Percentiles rank a stretch among this genome's conserved stretches.
Evolutionary conservation across 1,284 basidiomycete species (phyloP).

Genomic region (Cryptococcus sp.): DNA sequence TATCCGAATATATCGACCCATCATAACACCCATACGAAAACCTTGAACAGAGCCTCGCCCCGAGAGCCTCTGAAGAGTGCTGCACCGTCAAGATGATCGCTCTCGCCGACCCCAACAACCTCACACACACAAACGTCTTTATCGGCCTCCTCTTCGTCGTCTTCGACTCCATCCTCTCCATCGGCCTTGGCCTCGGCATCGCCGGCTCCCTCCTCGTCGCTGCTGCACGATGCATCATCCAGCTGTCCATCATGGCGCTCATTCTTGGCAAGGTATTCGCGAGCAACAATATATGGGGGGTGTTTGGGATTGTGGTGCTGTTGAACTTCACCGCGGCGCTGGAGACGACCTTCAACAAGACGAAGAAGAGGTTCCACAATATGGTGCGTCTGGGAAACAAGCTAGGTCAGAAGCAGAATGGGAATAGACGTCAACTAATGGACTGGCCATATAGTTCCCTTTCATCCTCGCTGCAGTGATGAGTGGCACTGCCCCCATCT

Average conservation of each 20-base stretch:
- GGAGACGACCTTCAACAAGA: constrained; percentile 63
- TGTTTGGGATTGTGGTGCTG: constrained; percentile 66
- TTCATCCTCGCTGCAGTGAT: constrained; percentile 66
- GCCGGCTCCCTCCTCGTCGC: constrained; percentile 66
- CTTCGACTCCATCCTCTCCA: constrained; percentile 57
- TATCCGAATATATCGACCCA: no score
- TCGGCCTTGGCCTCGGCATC: constrained; percentile 63
- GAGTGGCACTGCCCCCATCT: constrained; percentile 72
- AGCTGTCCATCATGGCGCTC: constrained; percentile 68
- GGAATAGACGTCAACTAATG: neutral
- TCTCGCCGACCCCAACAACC: constrained; percentile 19
- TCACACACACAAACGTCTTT: constrained; percentile 67
- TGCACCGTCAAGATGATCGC: no score
- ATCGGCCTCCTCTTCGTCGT: constrained; percentile 69
- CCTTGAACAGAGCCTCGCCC: no score
- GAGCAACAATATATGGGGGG: constrained; percentile 67
- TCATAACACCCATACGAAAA: no score
- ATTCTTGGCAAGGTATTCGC: constrained; percentile 71
- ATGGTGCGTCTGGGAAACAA: constrained; percentile 58
- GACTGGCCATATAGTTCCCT: constrained; percentile 57
- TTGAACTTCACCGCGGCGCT: constrained; percentile 66
- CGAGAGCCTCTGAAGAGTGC: no score
- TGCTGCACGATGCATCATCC: constrained; percentile 67
- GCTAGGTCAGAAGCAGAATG: neutral
- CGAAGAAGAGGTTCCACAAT: constrained; percentile 64